Percentiles rank a stretch among this genome's conserved stretches.
These are phyloP conservation scores for Entomortierella parvispora DNA, from an alignment of 192 early-diverging fungal species.

Conservation along the genomic window DNA sequence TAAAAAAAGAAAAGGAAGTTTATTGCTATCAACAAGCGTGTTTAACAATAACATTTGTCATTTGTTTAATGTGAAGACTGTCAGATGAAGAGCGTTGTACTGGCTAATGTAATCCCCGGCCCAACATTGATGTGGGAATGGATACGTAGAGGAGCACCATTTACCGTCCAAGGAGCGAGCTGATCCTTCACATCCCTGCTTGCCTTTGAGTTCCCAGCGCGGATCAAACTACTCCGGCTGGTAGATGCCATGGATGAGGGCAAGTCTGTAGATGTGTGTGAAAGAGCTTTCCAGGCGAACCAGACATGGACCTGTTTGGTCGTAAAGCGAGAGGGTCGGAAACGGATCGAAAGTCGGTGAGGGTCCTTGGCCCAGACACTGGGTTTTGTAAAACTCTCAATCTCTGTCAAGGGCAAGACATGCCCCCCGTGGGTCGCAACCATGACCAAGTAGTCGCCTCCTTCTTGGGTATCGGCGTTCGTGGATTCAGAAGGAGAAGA, in stretches of 20 bases:
- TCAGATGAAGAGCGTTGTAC: background rate
- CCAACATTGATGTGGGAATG: constrained; percentile 2
- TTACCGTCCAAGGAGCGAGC: background rate
- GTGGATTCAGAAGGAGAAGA: too few species aligned
- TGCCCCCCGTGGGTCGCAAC: constrained; percentile 22
- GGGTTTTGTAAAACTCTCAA: constrained; percentile 5
- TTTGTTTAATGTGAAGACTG: background rate
- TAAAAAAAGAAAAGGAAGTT: background rate
- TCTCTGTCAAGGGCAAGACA: constrained; percentile 25
- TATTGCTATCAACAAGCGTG: background rate
- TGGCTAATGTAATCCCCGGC: constrained; percentile 10
- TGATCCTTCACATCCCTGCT: too few species aligned
- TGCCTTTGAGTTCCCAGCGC: too few species aligned
- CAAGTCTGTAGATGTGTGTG: too few species aligned
- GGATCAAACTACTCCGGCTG: too few species aligned
- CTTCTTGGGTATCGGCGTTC: too few species aligned
- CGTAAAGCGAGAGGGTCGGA: constrained; percentile 8
- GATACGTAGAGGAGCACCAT: background rate
- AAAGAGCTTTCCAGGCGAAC: constrained; percentile 22
- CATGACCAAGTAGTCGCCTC: background rate
- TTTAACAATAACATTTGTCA: background rate
- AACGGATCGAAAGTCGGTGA: constrained; percentile 2
- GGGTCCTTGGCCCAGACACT: background rate
- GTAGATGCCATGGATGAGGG: too few species aligned
- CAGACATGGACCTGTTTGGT: constrained; percentile 17